These are phyloP conservation scores for Jacaranda mimosifolia DNA, from an alignment of 257 asterid genomes.

Conservation along the genomic window DNA sequence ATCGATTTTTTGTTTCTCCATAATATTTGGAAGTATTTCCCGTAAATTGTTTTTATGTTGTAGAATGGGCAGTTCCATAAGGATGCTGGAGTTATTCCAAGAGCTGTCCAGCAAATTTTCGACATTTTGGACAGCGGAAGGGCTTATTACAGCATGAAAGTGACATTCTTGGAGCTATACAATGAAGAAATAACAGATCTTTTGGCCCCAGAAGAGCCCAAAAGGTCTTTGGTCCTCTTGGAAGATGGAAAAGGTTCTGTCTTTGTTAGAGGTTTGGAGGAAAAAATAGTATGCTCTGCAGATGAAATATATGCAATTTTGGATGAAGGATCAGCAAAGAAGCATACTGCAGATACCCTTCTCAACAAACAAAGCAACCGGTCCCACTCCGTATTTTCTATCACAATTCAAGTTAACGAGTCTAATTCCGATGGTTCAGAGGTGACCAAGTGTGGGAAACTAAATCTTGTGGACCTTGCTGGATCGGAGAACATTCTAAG, in stretches of 20 bases:
- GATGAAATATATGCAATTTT: conserved; percentile 88
- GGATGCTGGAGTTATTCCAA: conserved; percentile 98
- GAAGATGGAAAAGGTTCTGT: conserved; percentile 99
- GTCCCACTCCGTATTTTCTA: conserved; percentile 93
- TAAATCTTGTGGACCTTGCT: conserved; percentile 97
- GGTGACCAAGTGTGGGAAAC: conserved; percentile 97
- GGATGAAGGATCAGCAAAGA: conserved; percentile 97
- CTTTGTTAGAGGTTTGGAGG: conserved; percentile 94
- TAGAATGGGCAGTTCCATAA: conserved; percentile 97
- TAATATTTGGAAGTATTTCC: background rate
- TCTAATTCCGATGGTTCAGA: conserved; percentile 92
- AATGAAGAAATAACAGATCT: conserved; percentile 97
- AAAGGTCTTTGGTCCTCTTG: conserved; percentile 96
- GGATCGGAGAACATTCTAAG: conserved; percentile 98
- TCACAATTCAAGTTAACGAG: conserved; percentile 96
- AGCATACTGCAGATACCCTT: conserved; percentile 97
- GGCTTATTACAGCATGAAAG: conserved; percentile 97
- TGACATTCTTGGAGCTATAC: conserved; percentile 88
- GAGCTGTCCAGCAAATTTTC: conserved; percentile 96
- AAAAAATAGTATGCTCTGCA: conserved; percentile 92
- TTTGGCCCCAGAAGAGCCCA: conserved; percentile 92
- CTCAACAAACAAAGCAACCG: conserved; percentile 99
- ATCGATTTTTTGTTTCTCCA: conserved; percentile 36
- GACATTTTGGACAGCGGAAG: conserved; percentile 85
- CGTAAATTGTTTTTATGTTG: no score